Conservation (phyloP, 228 moss, liverwort and hornwort genomes). For the Sphagnum magellanicum region DNA sequence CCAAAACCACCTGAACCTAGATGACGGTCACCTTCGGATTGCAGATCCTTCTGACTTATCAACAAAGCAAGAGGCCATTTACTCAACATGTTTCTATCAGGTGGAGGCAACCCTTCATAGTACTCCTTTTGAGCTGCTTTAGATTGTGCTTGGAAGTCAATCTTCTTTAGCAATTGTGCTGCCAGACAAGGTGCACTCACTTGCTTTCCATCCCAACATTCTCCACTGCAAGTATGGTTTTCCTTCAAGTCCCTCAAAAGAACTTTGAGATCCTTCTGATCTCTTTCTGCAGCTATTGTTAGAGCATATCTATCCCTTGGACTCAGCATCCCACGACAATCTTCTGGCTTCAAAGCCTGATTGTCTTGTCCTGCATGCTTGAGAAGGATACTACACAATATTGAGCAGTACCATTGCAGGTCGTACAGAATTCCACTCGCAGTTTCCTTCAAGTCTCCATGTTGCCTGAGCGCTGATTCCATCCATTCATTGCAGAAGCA, state of each 20-base stretch:
- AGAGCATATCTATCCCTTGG: slow-evolving; percentile 1
- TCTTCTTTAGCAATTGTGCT: slow-evolving; percentile 4
- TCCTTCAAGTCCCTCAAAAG: not conserved
- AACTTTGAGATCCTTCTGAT: not conserved
- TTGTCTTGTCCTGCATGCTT: not conserved
- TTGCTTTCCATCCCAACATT: slow-evolving; percentile 2
- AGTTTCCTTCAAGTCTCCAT: slow-evolving; percentile 8
- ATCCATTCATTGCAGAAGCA: slow-evolving; percentile 15
- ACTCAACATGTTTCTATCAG: not conserved
- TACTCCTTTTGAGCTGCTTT: not conserved
- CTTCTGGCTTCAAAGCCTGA: not conserved
- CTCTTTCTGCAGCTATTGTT: slow-evolving; percentile 1
- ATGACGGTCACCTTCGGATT: too few relatives aligned
- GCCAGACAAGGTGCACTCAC: slow-evolving; percentile 1
- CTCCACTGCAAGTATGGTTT: slow-evolving; percentile 3
- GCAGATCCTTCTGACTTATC: not conserved
- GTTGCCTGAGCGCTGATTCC: slow-evolving; percentile 9
- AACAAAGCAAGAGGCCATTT: slow-evolving; percentile 2
- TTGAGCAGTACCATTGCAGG: slow-evolving; percentile 11
- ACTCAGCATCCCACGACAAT: slow-evolving; percentile 7
- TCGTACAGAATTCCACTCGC: slow-evolving; percentile 6
- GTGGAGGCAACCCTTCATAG: slow-evolving; percentile 6
- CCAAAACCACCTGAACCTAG: slow-evolving; percentile 3
- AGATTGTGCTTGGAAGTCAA: not conserved
- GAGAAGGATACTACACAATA: slow-evolving; percentile 11